Evolutionary conservation across 495 filamentous ascomycete genomes (phyloP).

Genomic region (Tuber calosporum): DNA sequence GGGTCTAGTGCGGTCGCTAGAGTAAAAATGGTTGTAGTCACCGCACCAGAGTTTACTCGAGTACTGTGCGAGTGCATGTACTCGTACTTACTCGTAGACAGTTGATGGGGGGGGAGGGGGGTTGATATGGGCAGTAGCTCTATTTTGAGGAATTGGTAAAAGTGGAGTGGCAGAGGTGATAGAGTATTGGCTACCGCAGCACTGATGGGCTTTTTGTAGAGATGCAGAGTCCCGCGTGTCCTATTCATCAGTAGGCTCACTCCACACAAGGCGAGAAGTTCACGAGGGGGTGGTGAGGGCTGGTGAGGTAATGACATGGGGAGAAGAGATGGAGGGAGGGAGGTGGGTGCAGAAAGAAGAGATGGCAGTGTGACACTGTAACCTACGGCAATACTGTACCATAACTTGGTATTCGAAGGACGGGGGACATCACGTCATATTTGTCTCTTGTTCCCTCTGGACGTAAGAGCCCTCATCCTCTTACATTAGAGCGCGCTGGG

Average conservation of each 20-base stretch:
- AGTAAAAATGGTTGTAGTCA: neutral
- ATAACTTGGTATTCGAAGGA: neutral
- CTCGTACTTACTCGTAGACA: no score
- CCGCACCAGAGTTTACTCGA: neutral
- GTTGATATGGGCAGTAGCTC: neutral
- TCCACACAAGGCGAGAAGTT: neutral
- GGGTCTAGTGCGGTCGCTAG: neutral
- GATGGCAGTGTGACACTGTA: neutral
- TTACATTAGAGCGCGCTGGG: neutral
- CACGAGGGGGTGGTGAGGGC: neutral
- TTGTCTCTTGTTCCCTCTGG: neutral
- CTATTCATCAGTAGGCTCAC: neutral
- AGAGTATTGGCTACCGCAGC: neutral
- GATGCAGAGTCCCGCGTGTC: neutral
- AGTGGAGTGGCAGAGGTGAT: neutral
- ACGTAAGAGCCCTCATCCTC: neutral
- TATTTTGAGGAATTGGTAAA: conserved; percentile 3
- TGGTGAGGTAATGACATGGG: neutral
- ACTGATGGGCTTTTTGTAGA: neutral
- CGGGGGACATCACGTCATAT: neutral
- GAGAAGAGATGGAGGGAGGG: neutral
- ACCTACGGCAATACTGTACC: neutral
- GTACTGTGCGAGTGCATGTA: no score
- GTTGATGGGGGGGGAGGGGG: neutral
- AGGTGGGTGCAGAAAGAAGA: neutral